Base-by-base conservation (phyloP, 2,329 filamentous ascomycete genomes). In the Tolypocladium tropicale region DNA sequence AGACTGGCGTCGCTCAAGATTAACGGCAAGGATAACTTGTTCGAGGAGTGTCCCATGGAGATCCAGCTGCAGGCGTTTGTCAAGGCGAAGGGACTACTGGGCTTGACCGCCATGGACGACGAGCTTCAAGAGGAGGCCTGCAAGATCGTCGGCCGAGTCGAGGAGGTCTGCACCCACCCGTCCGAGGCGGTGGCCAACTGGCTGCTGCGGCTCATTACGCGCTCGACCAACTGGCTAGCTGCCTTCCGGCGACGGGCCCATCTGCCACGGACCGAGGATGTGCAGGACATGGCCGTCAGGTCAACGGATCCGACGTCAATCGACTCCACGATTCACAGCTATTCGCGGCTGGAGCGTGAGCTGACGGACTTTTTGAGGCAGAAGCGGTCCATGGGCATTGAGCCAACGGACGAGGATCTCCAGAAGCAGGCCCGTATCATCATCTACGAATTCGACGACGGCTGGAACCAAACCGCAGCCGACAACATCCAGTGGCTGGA, bases 391-490 rank as follows among this genome's bases (percentile, higher is more conserved):
- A 62, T 72, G 16, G 79, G 80, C 1, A 63, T 74, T 1, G 74
- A 79, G 52, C 78, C 79, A 0, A 74, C 74, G 0, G 79, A 85
- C 57, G 74, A 74, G 2, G 78, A 80, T 50, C 65, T 86, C 41
- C 82, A 84, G 62, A 71, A 70, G 32, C 73, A 83, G 61, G 82
- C 81, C 25, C 77, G 83, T 59, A 73, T 83, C 53, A 82, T 85
- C 61, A 81, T 85, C 25, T 85, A 83, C 66, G 81, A 83, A 51
- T 78, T 75, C 57, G 80, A 84, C 54, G 82, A 85, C 61, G 77
- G 76, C 11, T 85, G 82, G 81, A 85, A 85, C 59, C 82, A 84
- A 62, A 86, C 82, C 1, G 78, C 77, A 0, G 79, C 81, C 3
- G 82, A 86, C 59, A 80, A 82, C 58, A 60, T 70, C 3, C 66